Evolutionary conservation across 2,329 filamentous ascomycete genomes (phyloP), one percentile per base, ranked within the genome.

Genomic region (Colletotrichum sp.): DNA sequence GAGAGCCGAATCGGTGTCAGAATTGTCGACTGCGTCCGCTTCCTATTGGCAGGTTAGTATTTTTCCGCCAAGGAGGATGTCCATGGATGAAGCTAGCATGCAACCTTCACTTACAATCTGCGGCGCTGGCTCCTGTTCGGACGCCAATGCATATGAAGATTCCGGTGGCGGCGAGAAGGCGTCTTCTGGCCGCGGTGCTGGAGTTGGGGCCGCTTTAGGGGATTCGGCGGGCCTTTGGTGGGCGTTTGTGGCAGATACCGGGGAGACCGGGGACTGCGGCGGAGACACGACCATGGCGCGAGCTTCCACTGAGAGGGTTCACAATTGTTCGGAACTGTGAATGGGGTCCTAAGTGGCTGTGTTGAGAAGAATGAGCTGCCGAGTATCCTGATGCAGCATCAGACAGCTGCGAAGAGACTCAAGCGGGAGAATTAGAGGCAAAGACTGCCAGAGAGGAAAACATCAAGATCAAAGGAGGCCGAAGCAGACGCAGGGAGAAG

Each of bases 1-100:
- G 14, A 73, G 48, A n/a, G 71, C 71, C 4, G 71, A 73, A 64
- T 73, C 71, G 26, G 21, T 43, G 10, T 73, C 71, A 14, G 71
- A 56, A 16, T 28, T n/a, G 14, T 59, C 67, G 34, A 24, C 65
- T 30, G 34, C 21, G 18, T 70, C 65, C 12, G 58, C 55, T 58
- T 69, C 71, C 71, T 73, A 21, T 28, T 7, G 16, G n/a, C 9
- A 30, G 14, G 13, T 52, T 9, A 55, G 59, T n/a, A 13, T 26
- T n/a, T n/a, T 9, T 21, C 43, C n/a, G 7, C 43, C n/a, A n/a
- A 52, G 10, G n/a, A 21, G n/a, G 2, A 52, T 21, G 43, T 52
- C 43, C 12, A 52, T 52, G 43, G 10, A 21, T 21, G 43, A 21
- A 52, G 43, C 43, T 21, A 52, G 24, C 16, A 16, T 32, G 56